Conservation (phyloP, 1,284 basidiomycete genomes). For the Microbotryomycetes sp. region DNA sequence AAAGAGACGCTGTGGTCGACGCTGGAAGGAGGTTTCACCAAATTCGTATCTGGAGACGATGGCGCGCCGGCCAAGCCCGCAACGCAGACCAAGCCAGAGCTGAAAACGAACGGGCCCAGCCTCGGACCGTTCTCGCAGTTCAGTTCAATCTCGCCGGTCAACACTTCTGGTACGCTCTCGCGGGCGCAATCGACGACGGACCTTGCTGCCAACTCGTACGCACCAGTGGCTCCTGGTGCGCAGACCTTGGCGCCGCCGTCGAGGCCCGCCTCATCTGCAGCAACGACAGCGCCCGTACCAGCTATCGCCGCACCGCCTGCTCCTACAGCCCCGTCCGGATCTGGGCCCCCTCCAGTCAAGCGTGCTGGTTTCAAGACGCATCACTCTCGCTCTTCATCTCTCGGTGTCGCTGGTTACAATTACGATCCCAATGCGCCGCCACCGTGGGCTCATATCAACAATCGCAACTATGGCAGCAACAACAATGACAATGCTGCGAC, state of each 20-base stretch:
- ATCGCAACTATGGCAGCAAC: not conserved
- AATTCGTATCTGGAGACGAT: slow-evolving; percentile 88
- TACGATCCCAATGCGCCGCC: slow-evolving; percentile 30
- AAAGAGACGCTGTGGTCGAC: slow-evolving; percentile 87
- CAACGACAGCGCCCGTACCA: slow-evolving; percentile 2
- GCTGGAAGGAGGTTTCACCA: slow-evolving; percentile 89
- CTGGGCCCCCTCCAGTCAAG: slow-evolving; percentile 30
- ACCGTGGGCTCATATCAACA: slow-evolving; percentile 15
- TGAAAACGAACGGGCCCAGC: slow-evolving; percentile 36
- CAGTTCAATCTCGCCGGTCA: slow-evolving; percentile 78
- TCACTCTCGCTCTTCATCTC: slow-evolving; percentile 30
- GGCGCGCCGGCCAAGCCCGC: slow-evolving; percentile 37
- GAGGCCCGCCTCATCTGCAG: slow-evolving; percentile 12
- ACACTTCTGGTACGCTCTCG: slow-evolving; percentile 38
- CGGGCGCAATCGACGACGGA: slow-evolving; percentile 38
- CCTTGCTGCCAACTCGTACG: slow-evolving; percentile 4
- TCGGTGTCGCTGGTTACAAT: slow-evolving; percentile 30
- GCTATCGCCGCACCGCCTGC: slow-evolving; percentile 6
- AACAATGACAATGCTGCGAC: not conserved
- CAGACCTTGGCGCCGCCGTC: slow-evolving; percentile 5
- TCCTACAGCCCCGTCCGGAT: slow-evolving; percentile 7
- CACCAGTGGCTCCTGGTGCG: slow-evolving; percentile 1
- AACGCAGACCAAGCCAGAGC: slow-evolving; percentile 20
- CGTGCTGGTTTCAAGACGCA: slow-evolving; percentile 30
- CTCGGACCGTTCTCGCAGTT: slow-evolving; percentile 89